These are phyloP conservation scores for Euphorbia neoarborescens DNA, from an alignment of 441 rosid genomes.

Conservation along the genomic window DNA sequence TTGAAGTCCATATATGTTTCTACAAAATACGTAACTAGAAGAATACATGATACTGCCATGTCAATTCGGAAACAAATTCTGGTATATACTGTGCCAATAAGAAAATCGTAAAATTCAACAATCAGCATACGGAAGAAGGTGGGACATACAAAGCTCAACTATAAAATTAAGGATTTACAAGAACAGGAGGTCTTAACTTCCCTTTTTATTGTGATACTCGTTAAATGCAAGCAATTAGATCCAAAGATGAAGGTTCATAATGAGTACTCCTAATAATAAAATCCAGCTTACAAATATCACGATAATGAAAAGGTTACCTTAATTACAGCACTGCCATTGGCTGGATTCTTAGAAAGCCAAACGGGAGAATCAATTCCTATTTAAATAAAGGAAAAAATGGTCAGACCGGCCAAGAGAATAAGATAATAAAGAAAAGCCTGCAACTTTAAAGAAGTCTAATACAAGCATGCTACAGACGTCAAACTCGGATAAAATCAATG, in stretches of 20 bases:
- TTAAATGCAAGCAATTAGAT: slow-evolving; percentile 2
- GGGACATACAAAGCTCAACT: neutral
- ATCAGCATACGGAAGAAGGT: neutral
- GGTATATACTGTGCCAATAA: neutral
- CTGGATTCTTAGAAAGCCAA: slow-evolving; percentile 37
- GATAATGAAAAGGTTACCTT: slow-evolving; percentile 33
- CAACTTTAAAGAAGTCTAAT: slow-evolving; percentile 9
- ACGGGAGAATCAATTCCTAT: slow-evolving; percentile 43
- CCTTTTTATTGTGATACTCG: neutral
- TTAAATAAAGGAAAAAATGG: slow-evolving; percentile 9
- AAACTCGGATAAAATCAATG: neutral
- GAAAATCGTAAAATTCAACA: neutral
- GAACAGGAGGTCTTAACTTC: neutral
- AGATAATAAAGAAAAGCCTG: slow-evolving; percentile 12
- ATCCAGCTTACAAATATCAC: neutral
- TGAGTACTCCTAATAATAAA: neutral
- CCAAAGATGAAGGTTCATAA: neutral
- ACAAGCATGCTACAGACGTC: neutral
- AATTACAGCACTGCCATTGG: slow-evolving; percentile 41
- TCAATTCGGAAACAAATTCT: neutral
- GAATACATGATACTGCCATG: neutral
- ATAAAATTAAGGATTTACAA: neutral
- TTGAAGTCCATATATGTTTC: neutral
- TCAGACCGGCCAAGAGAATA: slow-evolving; percentile 11
- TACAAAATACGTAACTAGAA: neutral